Base-by-base conservation (phyloP, 78 protist genomes). In the Creolimax fragrantissima region DNA sequence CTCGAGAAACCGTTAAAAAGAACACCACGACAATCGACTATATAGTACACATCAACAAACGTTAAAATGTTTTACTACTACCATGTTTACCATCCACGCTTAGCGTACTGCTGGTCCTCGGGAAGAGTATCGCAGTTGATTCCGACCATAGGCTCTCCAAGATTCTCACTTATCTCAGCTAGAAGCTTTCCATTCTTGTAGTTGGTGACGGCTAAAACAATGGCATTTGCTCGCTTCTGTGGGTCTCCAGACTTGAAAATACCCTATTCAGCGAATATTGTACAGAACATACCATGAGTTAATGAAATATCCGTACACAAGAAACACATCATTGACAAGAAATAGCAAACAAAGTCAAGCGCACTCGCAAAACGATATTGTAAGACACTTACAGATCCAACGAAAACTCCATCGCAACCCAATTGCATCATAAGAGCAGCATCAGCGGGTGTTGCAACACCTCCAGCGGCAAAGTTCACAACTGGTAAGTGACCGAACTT, bases 401-500 rank as follows among this genome's bases (percentile, higher is more conserved):
- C 98, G 85, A 98, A 97, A 43, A 98, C 99, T 85, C 99, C 99
- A 84, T 98, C 99, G 95, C 96, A 93, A 35, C 97, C 98, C 4
- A 97, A 85, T 94, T 97, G 99, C 99, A 97, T 98, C 97, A 96
- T 95, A 84, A 98, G 36, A 4, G 99, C 98, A 0, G 98, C 99
- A 41, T 98, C 99, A 2, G 98, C 98, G 35, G 99, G 99, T 0
- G 98, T 98, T 3, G 98, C 98, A 17, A 98, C 95, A 84, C 99
- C 98, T 83, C 99, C 99, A 35, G 99, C 99, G 35, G 98, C 98
- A 84, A 98, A 98, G 94, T 96, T 96, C 85, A 96, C 98, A n/a
- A 97, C 99, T 42, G 99, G 98, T 66, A 98, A 93, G n/a, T 97
- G 92, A 43, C 98, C 98, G 3, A 96, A 81, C 84, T 93, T 94